Evolutionary conservation across 2,329 filamentous ascomycete genomes (phyloP).

Genomic region (Parascedosporium putredinis): DNA sequence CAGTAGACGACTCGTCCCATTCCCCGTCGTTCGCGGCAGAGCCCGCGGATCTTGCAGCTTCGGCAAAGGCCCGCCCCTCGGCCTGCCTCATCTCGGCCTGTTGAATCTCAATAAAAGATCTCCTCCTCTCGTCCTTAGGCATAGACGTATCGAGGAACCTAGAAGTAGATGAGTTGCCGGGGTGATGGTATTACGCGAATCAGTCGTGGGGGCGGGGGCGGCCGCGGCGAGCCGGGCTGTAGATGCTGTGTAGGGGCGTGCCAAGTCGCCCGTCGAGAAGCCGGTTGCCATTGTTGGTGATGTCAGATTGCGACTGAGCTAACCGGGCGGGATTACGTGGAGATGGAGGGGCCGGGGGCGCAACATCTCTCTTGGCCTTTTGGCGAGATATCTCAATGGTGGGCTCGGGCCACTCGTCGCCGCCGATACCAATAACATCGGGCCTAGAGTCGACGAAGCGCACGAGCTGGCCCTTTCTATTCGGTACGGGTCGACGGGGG

Average conservation of each 20-base stretch:
- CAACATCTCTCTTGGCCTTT: conserved; percentile 27
- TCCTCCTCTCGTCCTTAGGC: conserved; percentile 40
- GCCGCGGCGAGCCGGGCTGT: background rate
- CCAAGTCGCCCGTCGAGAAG: background rate
- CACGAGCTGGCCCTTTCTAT: conserved; percentile 61
- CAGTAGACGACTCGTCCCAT: conserved; percentile 4
- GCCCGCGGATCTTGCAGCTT: conserved; percentile 22
- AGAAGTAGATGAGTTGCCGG: conserved; percentile 24
- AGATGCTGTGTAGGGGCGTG: background rate
- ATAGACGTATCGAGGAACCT: conserved; percentile 31
- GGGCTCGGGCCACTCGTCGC: conserved; percentile 71
- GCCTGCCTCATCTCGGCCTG: conserved; percentile 50
- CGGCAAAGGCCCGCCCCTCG: conserved; percentile 48
- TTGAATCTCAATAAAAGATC: conserved; percentile 47
- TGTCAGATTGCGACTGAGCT: background rate
- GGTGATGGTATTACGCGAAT: conserved; percentile 16
- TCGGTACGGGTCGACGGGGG: conserved; percentile 30
- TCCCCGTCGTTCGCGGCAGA: background rate
- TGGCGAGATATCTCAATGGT: conserved; percentile 58
- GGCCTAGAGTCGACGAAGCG: conserved; percentile 63
- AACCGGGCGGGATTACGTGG: background rate
- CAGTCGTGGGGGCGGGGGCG: background rate
- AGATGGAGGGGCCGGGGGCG: conserved; percentile 13
- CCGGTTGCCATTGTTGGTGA: background rate
- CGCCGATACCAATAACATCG: conserved; percentile 81